Conservation (phyloP, 2,329 filamentous ascomycete genomes). For the Xylaria sp. region DNA sequence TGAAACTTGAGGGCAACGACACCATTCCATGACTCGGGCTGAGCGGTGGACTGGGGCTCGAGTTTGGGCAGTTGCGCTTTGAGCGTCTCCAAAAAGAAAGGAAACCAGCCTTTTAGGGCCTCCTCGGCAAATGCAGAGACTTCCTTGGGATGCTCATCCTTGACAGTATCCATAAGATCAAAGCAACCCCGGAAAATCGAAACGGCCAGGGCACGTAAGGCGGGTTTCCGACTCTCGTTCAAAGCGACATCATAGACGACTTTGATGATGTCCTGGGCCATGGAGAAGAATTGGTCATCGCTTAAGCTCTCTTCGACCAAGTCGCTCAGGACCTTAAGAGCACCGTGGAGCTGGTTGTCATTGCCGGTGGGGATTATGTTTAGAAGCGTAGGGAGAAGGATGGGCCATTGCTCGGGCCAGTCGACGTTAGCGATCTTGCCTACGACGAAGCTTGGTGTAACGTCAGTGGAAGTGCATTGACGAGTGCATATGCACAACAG, state of each 20-base stretch:
- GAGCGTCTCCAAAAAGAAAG: conserved; percentile 85
- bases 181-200: conserved; percentile 92
- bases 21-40: conserved; percentile 80
- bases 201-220: conserved; percentile 84
- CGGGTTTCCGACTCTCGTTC: conserved; percentile 77
- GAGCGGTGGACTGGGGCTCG: conserved; percentile 61
- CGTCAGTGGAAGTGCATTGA: conserved; percentile 25
- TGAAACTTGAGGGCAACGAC: conserved; percentile 89
- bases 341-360: conserved; percentile 86
- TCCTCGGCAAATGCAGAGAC: conserved; percentile 92
- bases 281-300: conserved; percentile 93
- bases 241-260: conserved; percentile 85
- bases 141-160: conserved; percentile 88
- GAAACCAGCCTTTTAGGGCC: conserved; percentile 83
- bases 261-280: conserved; percentile 86
- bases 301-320: conserved; percentile 93
- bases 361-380: conserved; percentile 78
- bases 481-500: not conserved
- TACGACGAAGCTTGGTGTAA: conserved; percentile 67
- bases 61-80: conserved; percentile 79
- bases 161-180: conserved; percentile 95
- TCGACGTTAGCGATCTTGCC: conserved; percentile 95
- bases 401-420: conserved; percentile 96
- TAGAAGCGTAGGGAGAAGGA: conserved; percentile 83
- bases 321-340: conserved; percentile 86